A percentile compares a stretch with the other conserved stretches of the same genome.
Conservation (phyloP, 345 rosid genomes). For the Erodium maritimum region DNA sequence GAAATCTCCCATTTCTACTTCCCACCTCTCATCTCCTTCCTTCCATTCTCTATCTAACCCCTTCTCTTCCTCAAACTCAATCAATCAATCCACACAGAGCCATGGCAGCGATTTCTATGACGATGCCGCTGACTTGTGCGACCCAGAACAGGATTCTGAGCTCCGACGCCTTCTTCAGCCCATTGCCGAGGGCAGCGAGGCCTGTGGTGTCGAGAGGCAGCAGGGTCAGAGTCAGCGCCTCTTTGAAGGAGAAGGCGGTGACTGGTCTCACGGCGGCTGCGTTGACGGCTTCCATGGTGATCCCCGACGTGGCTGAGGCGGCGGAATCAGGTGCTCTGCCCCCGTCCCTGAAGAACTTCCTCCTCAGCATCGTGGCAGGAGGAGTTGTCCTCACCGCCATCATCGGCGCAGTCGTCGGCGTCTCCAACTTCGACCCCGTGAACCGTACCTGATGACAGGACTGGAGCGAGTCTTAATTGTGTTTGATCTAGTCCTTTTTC, state of each 20-base stretch:
- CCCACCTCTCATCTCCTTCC: constrained; percentile 8
- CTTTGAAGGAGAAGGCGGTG: constrained; percentile 61
- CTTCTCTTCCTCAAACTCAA: constrained; percentile 1
- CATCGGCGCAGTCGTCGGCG: constrained; percentile 67
- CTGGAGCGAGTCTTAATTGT: too few relatives aligned
- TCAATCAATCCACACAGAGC: constrained; percentile 3
- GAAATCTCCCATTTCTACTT: not conserved
- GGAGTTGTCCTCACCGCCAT: constrained; percentile 47
- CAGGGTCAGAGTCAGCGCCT: constrained; percentile 27
- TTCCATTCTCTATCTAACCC: constrained; percentile 7
- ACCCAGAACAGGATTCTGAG: not conserved
- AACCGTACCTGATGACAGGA: constrained; percentile 53
- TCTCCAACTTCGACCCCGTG: constrained; percentile 69
- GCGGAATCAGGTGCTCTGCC: constrained; percentile 39
- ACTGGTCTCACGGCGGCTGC: constrained; percentile 66
- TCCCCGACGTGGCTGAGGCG: constrained; percentile 72
- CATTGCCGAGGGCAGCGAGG: constrained; percentile 14
- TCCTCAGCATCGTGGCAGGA: constrained; percentile 78
- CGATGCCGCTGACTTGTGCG: constrained; percentile 25
- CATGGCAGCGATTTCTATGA: constrained; percentile 64
- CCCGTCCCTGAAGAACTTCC: constrained; percentile 87
- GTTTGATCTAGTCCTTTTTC: too few relatives aligned
- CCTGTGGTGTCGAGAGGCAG: constrained; percentile 7
- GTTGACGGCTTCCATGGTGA: constrained; percentile 60
- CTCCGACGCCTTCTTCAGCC: not conserved